Base-by-base conservation (phyloP, 306 rosid species). In the Adenanthera pavonina region DNA sequence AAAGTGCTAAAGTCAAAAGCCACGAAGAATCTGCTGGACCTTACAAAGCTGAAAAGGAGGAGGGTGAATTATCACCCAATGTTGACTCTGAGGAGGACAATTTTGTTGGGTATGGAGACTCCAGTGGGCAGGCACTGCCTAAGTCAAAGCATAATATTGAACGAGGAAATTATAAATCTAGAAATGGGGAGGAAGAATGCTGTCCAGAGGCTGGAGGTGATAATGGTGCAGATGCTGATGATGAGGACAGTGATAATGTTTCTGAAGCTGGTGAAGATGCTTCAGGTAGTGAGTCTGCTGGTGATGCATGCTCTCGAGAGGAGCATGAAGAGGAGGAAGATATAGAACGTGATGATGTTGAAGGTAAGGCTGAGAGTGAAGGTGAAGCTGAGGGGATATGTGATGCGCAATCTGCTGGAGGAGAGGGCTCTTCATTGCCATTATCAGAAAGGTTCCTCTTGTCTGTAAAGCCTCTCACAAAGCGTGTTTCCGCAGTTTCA, bases 331-430 rank as follows among this genome's bases (percentile, higher is more conserved):
- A 90, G 71, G 95, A 89, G 80, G 97, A 89, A 57, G 97, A 91
- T 82, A 84, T 82, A n/a, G 99, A 89, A 54, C 91, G 82, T 30
- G 94, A 90, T 74, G 99, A 87, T 68, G 88, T 83, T 76, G 94
- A 92, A 83, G 92, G 87, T 79, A 96, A 92, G 92, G 99, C 87
- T 84, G 99, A 93, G 91, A 93, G 99, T 79, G 99, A 95, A 89
- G 99, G 97, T 44, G 99, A 96, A 89, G 97, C 92, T 43, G 99
- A 92, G 74, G 98, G 91, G 79, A 85, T 86, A 82, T 86, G 84
- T 75, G 97, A 92, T 85, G 88, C 81, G 61, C 97, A 93, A 75
- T 78, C 81, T 47, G 86, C 77, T 68, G 95, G 89, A 71, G 97
- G 93, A 76, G 95, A 95, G 85, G 90, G 92, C 74, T 81, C 78